phyloP scores from a whole-genome alignment of 78 protist genomes.

The Monosiga brevicollis region DNA sequence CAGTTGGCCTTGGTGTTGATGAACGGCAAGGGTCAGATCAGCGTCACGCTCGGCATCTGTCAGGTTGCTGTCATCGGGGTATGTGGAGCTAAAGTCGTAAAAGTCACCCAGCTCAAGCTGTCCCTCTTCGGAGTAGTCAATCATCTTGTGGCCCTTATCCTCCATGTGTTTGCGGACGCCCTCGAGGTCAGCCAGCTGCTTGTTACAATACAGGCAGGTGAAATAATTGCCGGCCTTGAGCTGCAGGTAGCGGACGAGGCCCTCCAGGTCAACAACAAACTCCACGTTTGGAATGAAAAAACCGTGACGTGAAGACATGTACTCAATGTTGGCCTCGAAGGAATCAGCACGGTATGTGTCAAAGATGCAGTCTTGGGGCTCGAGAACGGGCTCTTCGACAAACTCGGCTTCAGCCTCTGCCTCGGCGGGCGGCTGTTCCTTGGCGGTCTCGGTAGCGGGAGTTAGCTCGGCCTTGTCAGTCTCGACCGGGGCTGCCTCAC shows the following conservation, averaged over 20 bases:
- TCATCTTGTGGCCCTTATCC: conserved; percentile 9
- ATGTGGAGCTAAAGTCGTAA: conserved; percentile 49
- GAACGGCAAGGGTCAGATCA: not conserved
- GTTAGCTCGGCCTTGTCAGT: too few relatives aligned
- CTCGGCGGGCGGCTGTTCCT: too few relatives aligned
- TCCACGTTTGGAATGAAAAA: conserved; percentile 79
- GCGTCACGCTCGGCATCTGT: not conserved
- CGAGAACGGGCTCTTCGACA: conserved; percentile 23
- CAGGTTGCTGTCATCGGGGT: conserved; percentile 16
- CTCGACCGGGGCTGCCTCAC: too few relatives aligned
- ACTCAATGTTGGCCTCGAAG: conserved; percentile 44
- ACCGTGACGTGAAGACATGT: conserved; percentile 61
- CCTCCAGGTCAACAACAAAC: conserved; percentile 54
- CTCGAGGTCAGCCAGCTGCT: conserved; percentile 19
- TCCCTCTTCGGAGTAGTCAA: not conserved
- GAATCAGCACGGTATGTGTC: conserved; percentile 15
- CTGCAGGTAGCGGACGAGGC: conserved; percentile 43
- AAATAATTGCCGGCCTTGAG: conserved; percentile 56
- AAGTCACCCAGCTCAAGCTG: conserved; percentile 48
- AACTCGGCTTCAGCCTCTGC: conserved; percentile 7
- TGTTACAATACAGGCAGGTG: conserved; percentile 60
- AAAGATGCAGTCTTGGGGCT: conserved; percentile 56
- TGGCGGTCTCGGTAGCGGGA: not conserved
- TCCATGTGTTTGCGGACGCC: conserved; percentile 70
- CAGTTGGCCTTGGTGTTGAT: too few relatives aligned